Evolutionary conservation across 768 basidiomycete species (phyloP).

Genomic region (Rhizopogon vinicolor): DNA sequence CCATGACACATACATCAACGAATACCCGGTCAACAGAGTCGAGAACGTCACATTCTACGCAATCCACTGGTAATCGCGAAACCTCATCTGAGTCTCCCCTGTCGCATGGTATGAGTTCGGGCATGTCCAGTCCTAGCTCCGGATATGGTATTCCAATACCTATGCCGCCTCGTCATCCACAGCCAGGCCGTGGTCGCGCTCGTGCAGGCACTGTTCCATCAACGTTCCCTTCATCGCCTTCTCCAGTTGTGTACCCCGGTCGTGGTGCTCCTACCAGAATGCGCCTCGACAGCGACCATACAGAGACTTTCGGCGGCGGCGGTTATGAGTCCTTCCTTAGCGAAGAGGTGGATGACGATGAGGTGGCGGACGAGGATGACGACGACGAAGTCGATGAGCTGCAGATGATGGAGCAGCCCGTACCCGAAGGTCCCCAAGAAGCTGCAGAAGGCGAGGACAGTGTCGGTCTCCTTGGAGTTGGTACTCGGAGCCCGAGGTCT

Average conservation of each 20-base stretch:
- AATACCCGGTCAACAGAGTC: constrained; percentile 37
- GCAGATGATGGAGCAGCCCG: constrained; percentile 37
- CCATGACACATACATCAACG: constrained; percentile 30
- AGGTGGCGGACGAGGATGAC: constrained; percentile 15
- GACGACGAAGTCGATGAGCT: constrained; percentile 32
- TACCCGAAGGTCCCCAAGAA: constrained; percentile 51
- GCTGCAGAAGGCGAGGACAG: constrained; percentile 61
- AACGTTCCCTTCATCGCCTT: constrained; percentile 29
- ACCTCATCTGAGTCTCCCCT: constrained; percentile 53
- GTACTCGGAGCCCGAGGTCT: constrained; percentile 47
- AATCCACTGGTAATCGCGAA: constrained; percentile 60
- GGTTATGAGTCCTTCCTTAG: constrained; percentile 27
- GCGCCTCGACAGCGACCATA: constrained; percentile 24
- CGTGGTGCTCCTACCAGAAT: constrained; percentile 17
- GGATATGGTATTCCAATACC: constrained; percentile 34
- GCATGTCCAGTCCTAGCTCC: constrained; percentile 32
- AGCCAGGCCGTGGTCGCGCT: constrained; percentile 31
- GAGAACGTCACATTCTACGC: constrained; percentile 38
- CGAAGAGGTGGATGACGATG: constrained; percentile 21
- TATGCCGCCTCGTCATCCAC: constrained; percentile 46
- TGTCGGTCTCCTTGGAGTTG: constrained; percentile 49
- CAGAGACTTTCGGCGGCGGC: constrained; percentile 19
- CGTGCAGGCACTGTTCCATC: constrained; percentile 36
- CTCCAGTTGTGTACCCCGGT: constrained; percentile 28
- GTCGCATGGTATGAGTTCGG: constrained; percentile 38